Evolutionary conservation across 257 asterid genomes (phyloP).

Genomic region (Przewalskia tangutica): DNA sequence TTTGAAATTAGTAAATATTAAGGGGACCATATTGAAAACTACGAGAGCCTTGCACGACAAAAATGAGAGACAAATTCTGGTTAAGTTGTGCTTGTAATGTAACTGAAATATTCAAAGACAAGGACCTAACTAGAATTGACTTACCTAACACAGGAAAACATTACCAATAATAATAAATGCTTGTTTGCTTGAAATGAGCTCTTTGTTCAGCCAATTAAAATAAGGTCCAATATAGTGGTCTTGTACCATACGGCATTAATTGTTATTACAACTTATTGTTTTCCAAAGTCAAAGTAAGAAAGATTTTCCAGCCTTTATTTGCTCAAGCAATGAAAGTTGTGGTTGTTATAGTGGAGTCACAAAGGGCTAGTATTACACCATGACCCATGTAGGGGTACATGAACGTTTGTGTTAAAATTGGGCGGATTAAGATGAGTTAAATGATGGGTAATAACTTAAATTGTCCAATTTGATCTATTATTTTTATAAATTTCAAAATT

Average conservation of each 20-base stretch:
- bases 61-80: neutral
- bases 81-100: conserved; percentile 2
- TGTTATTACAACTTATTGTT: neutral
- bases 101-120: conserved; percentile 15
- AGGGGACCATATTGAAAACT: neutral
- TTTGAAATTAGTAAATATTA: neutral
- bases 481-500: too few species aligned
- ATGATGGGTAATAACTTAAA: too few species aligned
- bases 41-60: neutral
- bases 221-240: neutral
- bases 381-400: too few species aligned
- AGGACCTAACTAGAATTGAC: conserved; percentile 10
- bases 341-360: neutral
- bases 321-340: neutral
- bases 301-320: neutral
- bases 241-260: neutral
- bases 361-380: neutral
- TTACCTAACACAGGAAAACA: conserved; percentile 4
- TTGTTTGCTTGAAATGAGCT: neutral
- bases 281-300: neutral
- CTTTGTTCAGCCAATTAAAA: neutral
- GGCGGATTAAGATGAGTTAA: too few species aligned
- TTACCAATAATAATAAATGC: neutral
- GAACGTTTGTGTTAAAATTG: too few species aligned
- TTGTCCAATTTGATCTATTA: too few species aligned